Base-by-base conservation (phyloP, 2,329 filamentous ascomycete species). In the Monosporascus sp. region DNA sequence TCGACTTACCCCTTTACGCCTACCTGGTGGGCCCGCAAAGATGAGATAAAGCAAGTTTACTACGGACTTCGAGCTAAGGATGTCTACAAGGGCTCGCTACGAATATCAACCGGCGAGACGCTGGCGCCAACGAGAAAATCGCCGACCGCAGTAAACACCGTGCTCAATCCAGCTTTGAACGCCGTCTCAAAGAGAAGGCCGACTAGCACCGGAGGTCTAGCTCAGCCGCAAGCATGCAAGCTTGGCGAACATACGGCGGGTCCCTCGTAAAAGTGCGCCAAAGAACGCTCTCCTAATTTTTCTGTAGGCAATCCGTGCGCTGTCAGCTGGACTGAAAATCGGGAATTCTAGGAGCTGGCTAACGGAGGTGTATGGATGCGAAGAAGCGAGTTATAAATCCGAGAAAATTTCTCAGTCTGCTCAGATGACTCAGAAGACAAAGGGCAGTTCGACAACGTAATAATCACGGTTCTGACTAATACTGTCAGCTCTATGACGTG, bases 271-370 rank as follows among this genome's bases (percentile, higher is more conserved):
- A 50, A 48, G 26, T 37, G 49, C 40, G 41, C 37, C 53, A 45
- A 48, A 38, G 27, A 19, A 31, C 3, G 16, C 20, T n/a, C 22
- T 38, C 14, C 34, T 38, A 27, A 3, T 7, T 43, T 40, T 9
- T 27, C 22, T 20, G 48, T 41, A 11, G 14, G 14, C 19, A 24
- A 31, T 36, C 51, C 22, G 43, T 51, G 20, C 48, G 26, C 36
- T 43, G 56, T 61, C 59, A 61, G 52, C 49, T 57, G 59, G 49
- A 34, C 17, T 47, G 38, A 49, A 52, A 54, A 53, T 58, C 59
- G 59, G 59, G 57, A 58, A 55, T 54, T 59, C 36, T 22, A 61
- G 59, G 59, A 54, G 51, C 22, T 38, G 37, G 44, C 24, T 14
- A 40, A 52, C 37, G 51, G 48, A 36, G 51, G 48, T 45, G 24